Evolutionary conservation across 2,329 filamentous ascomycete genomes (phyloP), one percentile per base, ranked within the genome.

Genomic region (Diaporthe longicolla): DNA sequence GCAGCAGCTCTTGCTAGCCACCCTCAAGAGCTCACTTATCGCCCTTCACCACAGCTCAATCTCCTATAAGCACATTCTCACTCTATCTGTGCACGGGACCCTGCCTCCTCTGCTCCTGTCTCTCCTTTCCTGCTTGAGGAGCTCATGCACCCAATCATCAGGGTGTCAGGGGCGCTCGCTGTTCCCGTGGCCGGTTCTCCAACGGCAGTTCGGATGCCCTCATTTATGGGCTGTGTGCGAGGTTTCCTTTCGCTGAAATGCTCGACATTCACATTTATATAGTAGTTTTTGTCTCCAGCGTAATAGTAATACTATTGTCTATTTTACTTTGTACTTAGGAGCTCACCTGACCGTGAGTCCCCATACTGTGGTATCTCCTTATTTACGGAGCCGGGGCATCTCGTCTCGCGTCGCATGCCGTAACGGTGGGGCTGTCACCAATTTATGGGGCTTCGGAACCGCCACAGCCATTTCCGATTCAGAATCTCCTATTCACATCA

Each of bases 401-500:
- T 68, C 48, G 63, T 68, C 63, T 68, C 63, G 63, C 63, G 63
- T 68, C 63, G 63, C 63, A 68, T 54, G 63, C 63, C 48, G 63
- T 54, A 40, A 54, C 48, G 45, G 63, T 68, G 63, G 63, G 63
- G 63, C 63, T 40, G 63, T 68, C 48, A 37, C 63, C 63, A 54
- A 54, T 52, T 68, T 54, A 68, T 68, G 63, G 63, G 63, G 45
- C 45, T 10, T 68, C 63, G 63, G 63, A 54, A 54, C 48, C 11
- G 63, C 63, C 63, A 68, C 48, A 68, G 10, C 63, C 63, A 68
- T 54, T 68, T 52, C 63, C 48, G 63, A 54, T 21, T 13, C 48
- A 54, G 48, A 68, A 29, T 68, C 63, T 68, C 63, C 63, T 68
- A 68, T 68, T 68, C 26, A 68, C 63, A 26, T 68, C 45, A 9